phyloP scores from a whole-genome alignment of 2,329 filamentous ascomycete species.

The Fusarium luffae region DNA sequence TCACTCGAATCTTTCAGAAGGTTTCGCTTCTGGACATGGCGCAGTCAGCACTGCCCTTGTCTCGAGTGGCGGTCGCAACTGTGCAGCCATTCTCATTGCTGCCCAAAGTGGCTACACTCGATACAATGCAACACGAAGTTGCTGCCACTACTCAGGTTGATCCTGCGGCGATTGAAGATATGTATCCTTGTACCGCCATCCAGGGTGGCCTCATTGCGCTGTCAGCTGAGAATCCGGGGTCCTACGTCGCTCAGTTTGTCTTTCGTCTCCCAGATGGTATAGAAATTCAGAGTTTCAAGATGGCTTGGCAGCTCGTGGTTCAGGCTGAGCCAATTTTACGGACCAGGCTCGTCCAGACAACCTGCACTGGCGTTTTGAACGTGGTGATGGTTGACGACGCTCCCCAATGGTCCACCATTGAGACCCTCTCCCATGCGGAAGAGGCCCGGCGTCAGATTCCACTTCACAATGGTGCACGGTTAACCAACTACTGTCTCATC shows the following conservation, averaged over 20 bases:
- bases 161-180: conserved; percentile 1
- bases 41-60: conserved; percentile 27
- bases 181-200: conserved; percentile 35
- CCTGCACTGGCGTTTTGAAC: conserved; percentile 34
- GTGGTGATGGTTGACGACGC: conserved; percentile 19
- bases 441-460: conserved; percentile 18
- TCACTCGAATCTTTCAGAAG: conserved; percentile 57
- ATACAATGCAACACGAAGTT: background rate
- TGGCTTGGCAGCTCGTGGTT: conserved; percentile 24
- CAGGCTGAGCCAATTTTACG: conserved; percentile 25
- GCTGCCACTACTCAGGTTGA: background rate
- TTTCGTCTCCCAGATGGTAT: conserved; percentile 22
- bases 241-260: conserved; percentile 39
- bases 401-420: conserved; percentile 19
- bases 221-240: conserved; percentile 25
- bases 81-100: conserved; percentile 29
- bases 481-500: conserved; percentile 16
- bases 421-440: background rate
- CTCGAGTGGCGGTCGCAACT: background rate
- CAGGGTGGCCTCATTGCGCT: conserved; percentile 43
- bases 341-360: conserved; percentile 37
- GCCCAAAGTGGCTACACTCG: background rate
- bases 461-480: conserved; percentile 13
- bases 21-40: conserved; percentile 36
- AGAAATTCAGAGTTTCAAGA: conserved; percentile 24